phyloP scores from a whole-genome alignment of 73 alveolate genomes.

The Stentor roeselii region DNA sequence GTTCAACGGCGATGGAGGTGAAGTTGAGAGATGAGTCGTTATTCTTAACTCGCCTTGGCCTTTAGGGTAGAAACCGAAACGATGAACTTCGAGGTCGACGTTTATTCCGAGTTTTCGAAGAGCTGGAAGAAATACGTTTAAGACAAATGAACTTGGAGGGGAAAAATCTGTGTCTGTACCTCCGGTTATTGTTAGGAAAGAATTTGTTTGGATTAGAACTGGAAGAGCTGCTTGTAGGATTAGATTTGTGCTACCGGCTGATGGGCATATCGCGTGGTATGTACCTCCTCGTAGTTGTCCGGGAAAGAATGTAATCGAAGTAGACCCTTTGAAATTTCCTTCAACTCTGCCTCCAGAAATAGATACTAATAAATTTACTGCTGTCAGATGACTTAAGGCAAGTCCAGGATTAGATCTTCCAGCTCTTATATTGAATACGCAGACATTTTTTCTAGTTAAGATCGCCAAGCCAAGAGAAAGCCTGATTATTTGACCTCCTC shows the following conservation, averaged over 20 bases:
- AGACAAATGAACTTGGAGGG: background rate
- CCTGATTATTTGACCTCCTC: constrained; percentile 24
- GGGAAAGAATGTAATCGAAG: background rate
- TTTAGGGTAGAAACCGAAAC: constrained; percentile 12
- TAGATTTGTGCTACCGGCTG: constrained; percentile 14
- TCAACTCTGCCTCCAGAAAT: background rate
- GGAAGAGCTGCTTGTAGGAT: constrained; percentile 20
- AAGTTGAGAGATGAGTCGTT: background rate
- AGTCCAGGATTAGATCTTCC: constrained; percentile 21
- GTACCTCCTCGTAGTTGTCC: background rate
- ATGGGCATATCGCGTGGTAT: background rate
- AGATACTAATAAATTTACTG: background rate
- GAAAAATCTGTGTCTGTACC: background rate
- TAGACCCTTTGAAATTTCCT: background rate
- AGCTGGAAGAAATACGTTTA: background rate
- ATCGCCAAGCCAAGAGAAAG: background rate
- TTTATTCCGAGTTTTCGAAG: background rate
- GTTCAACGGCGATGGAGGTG: background rate
- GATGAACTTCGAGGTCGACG: background rate
- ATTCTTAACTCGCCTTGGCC: constrained; percentile 9
- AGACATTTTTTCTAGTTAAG: background rate
- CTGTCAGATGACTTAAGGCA: background rate
- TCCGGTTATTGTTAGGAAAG: background rate
- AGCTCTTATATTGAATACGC: background rate
- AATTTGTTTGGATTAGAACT: background rate